phyloP scores from a whole-genome alignment of 225 moss, liverwort and hornwort species.

The Climacium dendroides region DNA sequence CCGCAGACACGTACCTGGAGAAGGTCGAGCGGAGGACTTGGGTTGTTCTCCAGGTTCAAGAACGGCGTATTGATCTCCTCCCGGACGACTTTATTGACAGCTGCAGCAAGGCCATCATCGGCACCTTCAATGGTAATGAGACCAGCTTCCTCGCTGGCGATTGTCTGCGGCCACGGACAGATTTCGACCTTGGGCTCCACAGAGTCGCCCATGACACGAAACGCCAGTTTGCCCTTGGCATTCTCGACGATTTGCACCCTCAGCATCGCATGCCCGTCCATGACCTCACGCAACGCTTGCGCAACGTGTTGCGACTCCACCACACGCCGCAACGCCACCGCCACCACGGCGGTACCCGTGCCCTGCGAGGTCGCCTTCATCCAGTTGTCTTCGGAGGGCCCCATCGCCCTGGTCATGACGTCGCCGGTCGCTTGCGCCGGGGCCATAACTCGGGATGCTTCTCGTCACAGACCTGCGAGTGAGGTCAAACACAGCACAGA shows the following conservation, averaged over 20 bases:
- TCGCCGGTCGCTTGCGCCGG: slow-evolving; percentile 11
- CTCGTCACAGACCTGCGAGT: not conserved
- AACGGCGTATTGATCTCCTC: slow-evolving; percentile 67
- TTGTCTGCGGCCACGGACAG: slow-evolving; percentile 46
- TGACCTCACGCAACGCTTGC: slow-evolving; percentile 43
- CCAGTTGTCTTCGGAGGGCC: slow-evolving; percentile 80
- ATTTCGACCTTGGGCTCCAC: slow-evolving; percentile 15
- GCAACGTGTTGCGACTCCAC: slow-evolving; percentile 34
- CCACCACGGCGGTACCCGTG: slow-evolving; percentile 55
- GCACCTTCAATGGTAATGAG: slow-evolving; percentile 33
- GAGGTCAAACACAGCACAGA: not conserved
- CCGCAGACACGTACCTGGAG: slow-evolving; percentile 10
- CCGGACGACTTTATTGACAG: slow-evolving; percentile 29
- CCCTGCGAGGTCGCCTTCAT: slow-evolving; percentile 52
- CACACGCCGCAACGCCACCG: slow-evolving; percentile 43
- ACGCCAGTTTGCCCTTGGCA: slow-evolving; percentile 51
- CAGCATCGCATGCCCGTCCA: slow-evolving; percentile 47
- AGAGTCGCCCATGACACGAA: not conserved
- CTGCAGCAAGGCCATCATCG: slow-evolving; percentile 39
- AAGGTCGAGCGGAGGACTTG: slow-evolving; percentile 38
- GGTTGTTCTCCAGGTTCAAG: slow-evolving; percentile 24
- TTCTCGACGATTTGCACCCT: slow-evolving; percentile 42
- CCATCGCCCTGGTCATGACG: slow-evolving; percentile 34
- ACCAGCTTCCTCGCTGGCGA: not conserved
- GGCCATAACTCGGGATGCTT: slow-evolving; percentile 14